A percentile compares a stretch with the other conserved stretches of the same genome.
Conservation (phyloP, 805 yeast species). For the Kodamaea neixiangensis region DNA sequence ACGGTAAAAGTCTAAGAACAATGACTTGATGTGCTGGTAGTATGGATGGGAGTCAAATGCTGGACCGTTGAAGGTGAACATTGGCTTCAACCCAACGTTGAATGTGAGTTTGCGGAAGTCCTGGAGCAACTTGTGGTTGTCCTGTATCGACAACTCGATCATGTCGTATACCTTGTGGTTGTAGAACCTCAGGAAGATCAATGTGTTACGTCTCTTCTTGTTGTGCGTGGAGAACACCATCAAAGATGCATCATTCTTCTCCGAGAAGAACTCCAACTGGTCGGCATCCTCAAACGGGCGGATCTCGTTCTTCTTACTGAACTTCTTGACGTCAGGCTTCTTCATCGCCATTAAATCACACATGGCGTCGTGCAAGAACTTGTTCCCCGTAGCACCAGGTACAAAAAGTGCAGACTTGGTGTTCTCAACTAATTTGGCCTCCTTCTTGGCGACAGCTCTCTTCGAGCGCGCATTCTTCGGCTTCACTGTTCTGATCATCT, state of each 20-base stretch:
- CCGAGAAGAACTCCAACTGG: constrained; percentile 86
- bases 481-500: constrained; percentile 41
- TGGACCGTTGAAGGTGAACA: constrained; percentile 91
- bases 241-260: constrained; percentile 89
- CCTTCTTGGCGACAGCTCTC: constrained; percentile 87
- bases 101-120: constrained; percentile 84
- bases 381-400: constrained; percentile 82
- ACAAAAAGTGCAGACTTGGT: constrained; percentile 87
- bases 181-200: constrained; percentile 87
- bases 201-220: constrained; percentile 90
- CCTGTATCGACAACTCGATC: constrained; percentile 80
- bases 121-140: constrained; percentile 63
- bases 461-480: constrained; percentile 96
- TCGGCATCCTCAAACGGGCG: constrained; percentile 91
- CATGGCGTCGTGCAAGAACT: constrained; percentile 82
- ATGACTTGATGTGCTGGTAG: constrained; percentile 79
- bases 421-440: constrained; percentile 86
- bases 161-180: constrained; percentile 89
- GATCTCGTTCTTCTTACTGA: constrained; percentile 83
- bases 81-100: constrained; percentile 87
- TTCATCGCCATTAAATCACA: constrained; percentile 86
- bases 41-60: constrained; percentile 89
- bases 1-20: constrained; percentile 87
- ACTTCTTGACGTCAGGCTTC: constrained; percentile 87
- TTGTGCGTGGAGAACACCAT: constrained; percentile 77